Base-by-base conservation (phyloP, 1,284 basidiomycete species). In the Uromyces viciae-fabae region DNA sequence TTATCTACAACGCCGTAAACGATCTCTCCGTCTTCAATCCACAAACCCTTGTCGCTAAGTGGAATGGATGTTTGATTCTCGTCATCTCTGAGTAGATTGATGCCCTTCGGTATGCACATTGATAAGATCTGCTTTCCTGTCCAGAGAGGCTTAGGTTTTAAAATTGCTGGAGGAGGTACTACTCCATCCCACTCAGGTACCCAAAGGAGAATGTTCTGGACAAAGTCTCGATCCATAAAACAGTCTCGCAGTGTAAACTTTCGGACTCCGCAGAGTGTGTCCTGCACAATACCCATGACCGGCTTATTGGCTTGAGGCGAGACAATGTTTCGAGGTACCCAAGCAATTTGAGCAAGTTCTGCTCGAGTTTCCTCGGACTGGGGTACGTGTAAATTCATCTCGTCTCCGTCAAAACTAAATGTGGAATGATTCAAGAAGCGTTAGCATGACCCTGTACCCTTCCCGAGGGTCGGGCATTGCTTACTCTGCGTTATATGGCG, bases 301-400 rank as follows among this genome's bases (percentile, higher is more conserved):
- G 97, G 97, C 87, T 98, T 98, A 89, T 99, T 99, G 75, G 95
- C 96, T 89, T 99, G 97, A 0, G 97, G 97, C 14, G 96, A 98
- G 83, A 99, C 95, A 84, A 99, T 99, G 92, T 99, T 85, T 82
- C 94, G 91, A 5, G 96, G 93, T n/a, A 99, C 97, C 95, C 96
- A 99, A 60, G 96, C 95, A 83, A 99, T 96, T 87, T 99, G 95
- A 85, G 93, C 93, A 46, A 99, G 89, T 87, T 99, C 97, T 0
- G 97, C 96, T 80, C 96, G 91, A n/a, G 96, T 98, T 87, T 99
- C 97, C 87, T 99, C 96, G 82, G 93, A 95, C 87, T 99, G 97
- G 11, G 97, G 97, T 49, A 99, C 93, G 86, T 97, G 95, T 92
- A 99, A 94, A 88, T 99, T 99, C 97, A 99, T 99, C 87, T 99